phyloP scores from a whole-genome alignment of 139 green algal species.

The Tetradesmus lagerheimii region DNA sequence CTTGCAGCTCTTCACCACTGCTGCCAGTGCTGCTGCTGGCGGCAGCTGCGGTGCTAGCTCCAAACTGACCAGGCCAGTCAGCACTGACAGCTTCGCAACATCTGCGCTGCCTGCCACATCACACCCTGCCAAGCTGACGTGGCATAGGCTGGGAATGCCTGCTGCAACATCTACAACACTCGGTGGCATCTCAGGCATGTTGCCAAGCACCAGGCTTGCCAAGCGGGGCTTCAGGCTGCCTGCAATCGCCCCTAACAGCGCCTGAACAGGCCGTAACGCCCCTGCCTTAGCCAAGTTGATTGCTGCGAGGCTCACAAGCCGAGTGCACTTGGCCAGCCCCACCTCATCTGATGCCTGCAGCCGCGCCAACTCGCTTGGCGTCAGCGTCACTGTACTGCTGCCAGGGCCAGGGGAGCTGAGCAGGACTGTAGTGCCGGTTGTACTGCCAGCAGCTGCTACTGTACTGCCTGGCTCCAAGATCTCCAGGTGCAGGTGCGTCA shows the following conservation, averaged over 20 bases:
- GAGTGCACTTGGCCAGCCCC: slow-evolving; percentile 13
- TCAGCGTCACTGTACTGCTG: background rate
- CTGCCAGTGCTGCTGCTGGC: background rate
- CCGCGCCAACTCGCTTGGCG: slow-evolving; percentile 10
- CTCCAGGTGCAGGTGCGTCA: slow-evolving; percentile 35
- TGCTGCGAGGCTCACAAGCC: background rate
- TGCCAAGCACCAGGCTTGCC: background rate
- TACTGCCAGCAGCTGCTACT: background rate
- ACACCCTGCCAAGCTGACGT: slow-evolving; percentile 14
- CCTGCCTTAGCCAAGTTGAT: background rate
- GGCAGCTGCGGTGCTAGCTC: slow-evolving; percentile 13
- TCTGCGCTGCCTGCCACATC: background rate
- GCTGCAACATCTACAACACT: slow-evolving; percentile 6
- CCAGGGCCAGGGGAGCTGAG: background rate
- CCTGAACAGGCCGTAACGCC: slow-evolving; percentile 1
- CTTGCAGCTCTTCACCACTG: background rate
- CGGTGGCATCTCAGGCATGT: background rate
- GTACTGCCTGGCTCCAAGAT: background rate
- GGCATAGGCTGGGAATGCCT: slow-evolving; percentile 10
- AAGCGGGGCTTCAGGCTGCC: background rate
- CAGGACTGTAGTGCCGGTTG: background rate
- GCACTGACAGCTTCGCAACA: slow-evolving; percentile 8
- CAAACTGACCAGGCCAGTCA: background rate
- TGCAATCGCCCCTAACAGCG: slow-evolving; percentile 5
- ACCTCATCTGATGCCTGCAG: slow-evolving; percentile 35